These are phyloP conservation scores for Phanerodontia chrysosporium DNA, from an alignment of 768 basidiomycete genomes.

Conservation along the genomic window DNA sequence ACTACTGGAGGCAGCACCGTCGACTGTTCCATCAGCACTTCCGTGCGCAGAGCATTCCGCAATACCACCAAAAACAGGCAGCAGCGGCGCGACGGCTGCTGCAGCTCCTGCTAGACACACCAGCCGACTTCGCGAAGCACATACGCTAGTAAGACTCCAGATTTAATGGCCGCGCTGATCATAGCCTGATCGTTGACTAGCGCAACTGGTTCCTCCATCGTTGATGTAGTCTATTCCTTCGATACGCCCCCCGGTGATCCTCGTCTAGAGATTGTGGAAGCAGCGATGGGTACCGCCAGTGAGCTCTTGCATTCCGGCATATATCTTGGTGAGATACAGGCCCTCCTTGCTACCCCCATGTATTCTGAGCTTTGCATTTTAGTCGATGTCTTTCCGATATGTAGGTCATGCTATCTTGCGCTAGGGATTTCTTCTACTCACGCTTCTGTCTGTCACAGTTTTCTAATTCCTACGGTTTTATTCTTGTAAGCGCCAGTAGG, in stretches of 20 bases:
- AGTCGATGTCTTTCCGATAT: constrained; percentile 3
- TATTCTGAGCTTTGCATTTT: background rate
- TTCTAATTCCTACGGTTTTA: no score
- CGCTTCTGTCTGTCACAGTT: no score
- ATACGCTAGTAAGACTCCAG: background rate
- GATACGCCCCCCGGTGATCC: background rate
- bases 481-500: no score
- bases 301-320: background rate
- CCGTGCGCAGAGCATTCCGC: background rate
- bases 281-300: background rate
- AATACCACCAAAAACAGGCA: background rate
- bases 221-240: background rate
- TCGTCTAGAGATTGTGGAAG: background rate
- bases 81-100: background rate
- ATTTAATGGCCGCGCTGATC: background rate
- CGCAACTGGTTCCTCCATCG: background rate
- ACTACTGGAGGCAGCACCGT: constrained; percentile 8
- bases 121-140: background rate
- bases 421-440: no score
- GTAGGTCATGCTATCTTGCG: background rate
- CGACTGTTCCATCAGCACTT: constrained; percentile 10
- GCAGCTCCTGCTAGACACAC: background rate
- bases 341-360: background rate
- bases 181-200: background rate
- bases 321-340: background rate